A percentile compares a stretch with the other conserved stretches of the same genome.
Evolutionary conservation across 2,329 filamentous ascomycete genomes (phyloP).

Genomic region (Drechslerella coelobrocha): DNA sequence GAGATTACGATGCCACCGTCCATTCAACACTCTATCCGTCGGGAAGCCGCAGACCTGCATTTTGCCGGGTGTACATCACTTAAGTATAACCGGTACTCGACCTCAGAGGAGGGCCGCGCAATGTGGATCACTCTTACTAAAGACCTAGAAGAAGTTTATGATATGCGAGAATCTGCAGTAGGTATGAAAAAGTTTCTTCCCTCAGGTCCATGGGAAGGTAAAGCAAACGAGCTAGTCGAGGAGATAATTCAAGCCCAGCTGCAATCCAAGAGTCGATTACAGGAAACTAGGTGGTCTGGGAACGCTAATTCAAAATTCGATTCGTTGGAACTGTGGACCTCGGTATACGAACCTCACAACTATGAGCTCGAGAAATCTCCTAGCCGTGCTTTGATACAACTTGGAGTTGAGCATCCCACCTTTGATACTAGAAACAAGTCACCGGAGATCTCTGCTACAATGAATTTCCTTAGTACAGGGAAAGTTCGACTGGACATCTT

Average conservation of each 20-base stretch:
- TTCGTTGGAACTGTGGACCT: slow-evolving; percentile 44
- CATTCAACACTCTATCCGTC: slow-evolving; percentile 61
- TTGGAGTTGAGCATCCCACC: slow-evolving; percentile 34
- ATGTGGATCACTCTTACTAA: slow-evolving; percentile 73
- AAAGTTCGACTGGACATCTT: slow-evolving; percentile 48
- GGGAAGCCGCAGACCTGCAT: slow-evolving; percentile 70
- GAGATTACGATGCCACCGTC: slow-evolving; percentile 70
- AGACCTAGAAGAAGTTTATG: slow-evolving; percentile 67
- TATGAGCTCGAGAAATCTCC: slow-evolving; percentile 42
- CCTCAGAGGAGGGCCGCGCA: slow-evolving; percentile 69
- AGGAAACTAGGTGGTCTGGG: slow-evolving; percentile 43
- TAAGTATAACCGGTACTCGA: slow-evolving; percentile 74
- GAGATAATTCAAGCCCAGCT: slow-evolving; percentile 86
- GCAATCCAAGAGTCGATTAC: slow-evolving; percentile 64
- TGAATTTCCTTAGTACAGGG: slow-evolving; percentile 39
- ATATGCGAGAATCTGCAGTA: slow-evolving; percentile 62
- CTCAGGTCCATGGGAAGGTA: slow-evolving; percentile 77
- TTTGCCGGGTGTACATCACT: slow-evolving; percentile 77
- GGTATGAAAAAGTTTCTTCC: slow-evolving; percentile 74
- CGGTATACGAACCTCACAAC: slow-evolving; percentile 38
- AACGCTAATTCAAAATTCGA: slow-evolving; percentile 50
- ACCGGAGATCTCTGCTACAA: slow-evolving; percentile 37
- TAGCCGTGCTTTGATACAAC: slow-evolving; percentile 26
- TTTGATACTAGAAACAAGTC: slow-evolving; percentile 42
- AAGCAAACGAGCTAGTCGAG: slow-evolving; percentile 77